phyloP scores from a whole-genome alignment of 2,329 filamentous ascomycete genomes.

The Ilyonectria robusta region DNA sequence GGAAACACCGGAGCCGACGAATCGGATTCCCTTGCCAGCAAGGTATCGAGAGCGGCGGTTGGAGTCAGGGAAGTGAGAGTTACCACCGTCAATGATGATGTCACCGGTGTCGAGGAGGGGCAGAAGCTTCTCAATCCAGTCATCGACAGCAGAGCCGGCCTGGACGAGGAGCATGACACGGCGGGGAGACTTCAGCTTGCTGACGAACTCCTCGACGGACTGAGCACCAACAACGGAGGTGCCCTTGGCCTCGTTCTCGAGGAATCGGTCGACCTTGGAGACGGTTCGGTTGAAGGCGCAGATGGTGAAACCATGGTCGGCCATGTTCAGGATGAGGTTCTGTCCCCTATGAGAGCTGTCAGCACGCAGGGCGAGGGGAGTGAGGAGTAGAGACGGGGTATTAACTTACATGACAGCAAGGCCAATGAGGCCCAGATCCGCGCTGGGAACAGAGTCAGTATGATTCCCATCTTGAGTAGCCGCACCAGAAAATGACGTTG shows the following conservation, averaged over 20 bases:
- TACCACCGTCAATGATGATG: slow-evolving; percentile 98
- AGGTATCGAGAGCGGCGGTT: slow-evolving; percentile 97
- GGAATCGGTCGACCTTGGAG: slow-evolving; percentile 96
- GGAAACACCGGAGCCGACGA: slow-evolving; percentile 97
- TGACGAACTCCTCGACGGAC: slow-evolving; percentile 92
- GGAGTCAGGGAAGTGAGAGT: slow-evolving; percentile 99
- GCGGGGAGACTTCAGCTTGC: slow-evolving; percentile 97
- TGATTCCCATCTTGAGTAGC: slow-evolving; percentile 53
- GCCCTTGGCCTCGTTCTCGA: slow-evolving; percentile 92
- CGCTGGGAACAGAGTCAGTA: slow-evolving; percentile 75
- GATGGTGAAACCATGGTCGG: slow-evolving; percentile 94
- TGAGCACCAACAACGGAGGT: slow-evolving; percentile 96
- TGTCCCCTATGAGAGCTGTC: slow-evolving; percentile 68
- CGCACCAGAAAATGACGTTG: slow-evolving; percentile 42
- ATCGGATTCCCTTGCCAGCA: slow-evolving; percentile 87
- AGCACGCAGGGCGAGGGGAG: slow-evolving; percentile 37
- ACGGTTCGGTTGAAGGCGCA: slow-evolving; percentile 99
- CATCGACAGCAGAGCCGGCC: slow-evolving; percentile 97
- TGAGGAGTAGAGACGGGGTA: slow-evolving; percentile 14
- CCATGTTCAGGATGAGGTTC: slow-evolving; percentile 92
- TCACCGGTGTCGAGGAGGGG: slow-evolving; percentile 87
- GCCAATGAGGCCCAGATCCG: slow-evolving; percentile 93
- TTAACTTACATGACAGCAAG: slow-evolving; percentile 85
- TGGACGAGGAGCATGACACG: slow-evolving; percentile 99
- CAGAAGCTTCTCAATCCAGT: slow-evolving; percentile 97